Evolutionary conservation across 2,329 filamentous ascomycete species (phyloP), one percentile per base, ranked within the genome.

Genomic region (Decorospora gaudefroyi): DNA sequence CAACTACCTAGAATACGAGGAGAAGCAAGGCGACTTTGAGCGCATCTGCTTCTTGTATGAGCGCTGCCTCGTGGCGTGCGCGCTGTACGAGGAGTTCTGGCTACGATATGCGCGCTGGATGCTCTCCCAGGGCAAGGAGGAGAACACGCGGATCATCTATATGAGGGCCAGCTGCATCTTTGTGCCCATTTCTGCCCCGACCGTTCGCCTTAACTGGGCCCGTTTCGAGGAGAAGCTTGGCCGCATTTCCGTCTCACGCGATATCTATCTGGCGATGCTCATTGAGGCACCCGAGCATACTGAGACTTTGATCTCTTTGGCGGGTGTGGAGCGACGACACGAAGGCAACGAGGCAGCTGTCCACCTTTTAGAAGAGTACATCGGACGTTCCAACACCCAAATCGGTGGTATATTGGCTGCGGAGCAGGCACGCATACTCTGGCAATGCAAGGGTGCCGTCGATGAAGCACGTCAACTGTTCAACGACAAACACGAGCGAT

Each of bases 71-170:
- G 89, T 96, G 23, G 92, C 90, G 0, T 95, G 89, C 62, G 92
- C 93, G 11, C 87, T 95, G 57, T 96, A 99, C 66, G 92, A 97
- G 35, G 92, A 97, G 66, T 95, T 97, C 71, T 99, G 93, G 93
- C 84, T 95, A 62, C 87, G 93, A n/a, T 99, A 96, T 71, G 89
- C 87, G 11, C 80, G 92, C 27, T 99, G 93, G 93, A 95, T 96
- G 88, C 62, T 59, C 23, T 83, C 83, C 0, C 74, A 82, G 1
- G 84, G 79, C 57, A 96, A 95, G 69, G 84, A 90, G 31, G 89
- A 96, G 67, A 91, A 96, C 65, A 86, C 92, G 4, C 86, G 93
- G 44, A 91, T 89, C 69, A 93, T 97, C 53, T 97, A 95, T 66
- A 84, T 92, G 67, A 84, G 90, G 43, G 93, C 92, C 7, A 85